Percentiles rank a stretch among this genome's conserved stretches.
Evolutionary conservation across 768 basidiomycete genomes (phyloP).

Genomic region (Kwoniella dendrophila): DNA sequence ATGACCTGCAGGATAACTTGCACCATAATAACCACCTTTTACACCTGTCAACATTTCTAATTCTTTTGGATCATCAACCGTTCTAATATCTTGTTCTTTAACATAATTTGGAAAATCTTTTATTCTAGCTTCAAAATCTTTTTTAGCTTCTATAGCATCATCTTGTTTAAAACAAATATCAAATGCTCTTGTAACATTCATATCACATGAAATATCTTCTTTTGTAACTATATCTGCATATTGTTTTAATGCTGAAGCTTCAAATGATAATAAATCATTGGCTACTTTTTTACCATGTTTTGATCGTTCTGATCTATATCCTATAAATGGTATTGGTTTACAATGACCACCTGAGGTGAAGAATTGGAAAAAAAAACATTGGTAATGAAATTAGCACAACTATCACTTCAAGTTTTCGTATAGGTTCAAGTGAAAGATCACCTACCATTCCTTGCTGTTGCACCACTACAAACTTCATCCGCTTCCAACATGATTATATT

Average conservation of each 20-base stretch:
- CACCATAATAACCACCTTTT: conserved; percentile 26
- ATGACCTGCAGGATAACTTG: conserved; percentile 38
- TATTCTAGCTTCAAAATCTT: conserved; percentile 26
- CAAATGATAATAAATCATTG: conserved; percentile 29
- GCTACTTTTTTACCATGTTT: conserved; percentile 30
- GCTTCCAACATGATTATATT: conserved; percentile 42
- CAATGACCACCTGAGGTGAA: conserved; percentile 34
- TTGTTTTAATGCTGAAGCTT: conserved; percentile 30
- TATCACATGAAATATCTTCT: conserved; percentile 47
- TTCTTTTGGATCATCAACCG: conserved; percentile 20
- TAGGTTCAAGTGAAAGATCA: not conserved
- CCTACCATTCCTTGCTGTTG: conserved; percentile 42
- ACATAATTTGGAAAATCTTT: conserved; percentile 13
- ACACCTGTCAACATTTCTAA: conserved; percentile 28
- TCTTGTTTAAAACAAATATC: conserved; percentile 31
- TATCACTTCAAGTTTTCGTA: no score
- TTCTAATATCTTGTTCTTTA: conserved; percentile 21
- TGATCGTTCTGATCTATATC: conserved; percentile 21
- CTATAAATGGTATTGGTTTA: conserved; percentile 37
- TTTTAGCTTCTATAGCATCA: conserved; percentile 20
- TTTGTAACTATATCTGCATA: conserved; percentile 41
- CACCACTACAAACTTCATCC: conserved; percentile 36
- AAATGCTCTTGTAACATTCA: conserved; percentile 36
- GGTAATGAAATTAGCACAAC: not conserved
- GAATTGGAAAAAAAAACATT: not conserved